Conservation (phyloP, 768 basidiomycete species). For the Kwoniella mangroviensis region DNA sequence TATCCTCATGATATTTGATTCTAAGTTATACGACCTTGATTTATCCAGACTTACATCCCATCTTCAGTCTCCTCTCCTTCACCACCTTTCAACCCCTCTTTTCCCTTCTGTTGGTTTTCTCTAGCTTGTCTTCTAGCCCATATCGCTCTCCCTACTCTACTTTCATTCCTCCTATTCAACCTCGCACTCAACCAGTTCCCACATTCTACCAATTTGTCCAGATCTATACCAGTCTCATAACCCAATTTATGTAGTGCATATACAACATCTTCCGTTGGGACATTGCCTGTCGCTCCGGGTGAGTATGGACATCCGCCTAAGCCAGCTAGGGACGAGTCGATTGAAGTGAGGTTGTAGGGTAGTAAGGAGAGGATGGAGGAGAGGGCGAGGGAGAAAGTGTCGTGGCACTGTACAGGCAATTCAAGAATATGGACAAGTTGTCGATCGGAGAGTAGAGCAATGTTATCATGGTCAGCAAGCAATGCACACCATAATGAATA, state of each 20-base stretch:
- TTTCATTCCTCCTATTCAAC: constrained; percentile 71
- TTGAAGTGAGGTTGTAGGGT: constrained; percentile 73
- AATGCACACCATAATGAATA: background rate
- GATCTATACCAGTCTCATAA: constrained; percentile 66
- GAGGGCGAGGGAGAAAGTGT: constrained; percentile 47
- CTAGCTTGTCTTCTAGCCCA: constrained; percentile 58
- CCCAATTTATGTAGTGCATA: constrained; percentile 75
- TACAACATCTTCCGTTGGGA: constrained; percentile 86
- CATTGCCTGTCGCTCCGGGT: constrained; percentile 93
- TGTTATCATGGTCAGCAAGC: background rate
- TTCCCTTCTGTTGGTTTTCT: background rate
- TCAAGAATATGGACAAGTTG: background rate
- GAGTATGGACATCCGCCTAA: constrained; percentile 96
- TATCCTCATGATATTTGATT: background rate
- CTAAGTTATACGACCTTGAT: no score
- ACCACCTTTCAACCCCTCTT: background rate
- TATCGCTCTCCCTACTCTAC: constrained; percentile 76
- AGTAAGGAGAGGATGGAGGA: constrained; percentile 38
- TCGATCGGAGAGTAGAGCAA: background rate
- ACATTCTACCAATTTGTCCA: constrained; percentile 72
- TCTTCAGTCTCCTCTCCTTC: constrained; percentile 11
- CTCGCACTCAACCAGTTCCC: constrained; percentile 80
- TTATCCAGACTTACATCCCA: constrained; percentile 1
- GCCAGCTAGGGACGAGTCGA: constrained; percentile 82
- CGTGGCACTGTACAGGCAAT: constrained; percentile 41